A percentile compares a stretch with the other conserved stretches of the same genome.
Conservation (phyloP, 345 rosid species). For the Nephelium lappaceum region DNA sequence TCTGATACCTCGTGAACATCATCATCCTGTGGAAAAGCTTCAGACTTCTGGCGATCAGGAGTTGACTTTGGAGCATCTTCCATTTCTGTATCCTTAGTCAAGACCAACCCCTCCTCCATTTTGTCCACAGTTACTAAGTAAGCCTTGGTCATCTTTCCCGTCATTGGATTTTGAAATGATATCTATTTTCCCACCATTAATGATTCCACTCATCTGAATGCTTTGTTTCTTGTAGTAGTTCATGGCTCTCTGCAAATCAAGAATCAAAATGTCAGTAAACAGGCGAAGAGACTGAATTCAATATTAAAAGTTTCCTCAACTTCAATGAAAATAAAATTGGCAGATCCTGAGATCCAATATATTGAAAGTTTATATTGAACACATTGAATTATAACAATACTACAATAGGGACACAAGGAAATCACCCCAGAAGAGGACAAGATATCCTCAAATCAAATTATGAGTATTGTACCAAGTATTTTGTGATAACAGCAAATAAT, state of each 20-base stretch:
- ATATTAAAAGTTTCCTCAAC: not conserved
- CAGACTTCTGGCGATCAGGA: constrained; percentile 27
- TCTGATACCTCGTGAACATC: constrained; percentile 16
- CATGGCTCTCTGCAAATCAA: constrained; percentile 71
- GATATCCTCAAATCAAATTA: not conserved
- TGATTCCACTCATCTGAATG: constrained; percentile 41
- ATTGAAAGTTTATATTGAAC: not conserved
- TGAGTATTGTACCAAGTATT: not conserved
- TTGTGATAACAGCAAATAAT: not conserved
- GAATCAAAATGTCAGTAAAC: constrained; percentile 17
- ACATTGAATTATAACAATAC: not conserved
- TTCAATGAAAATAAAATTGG: not conserved
- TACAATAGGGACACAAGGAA: not conserved
- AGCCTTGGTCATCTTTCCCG: constrained; percentile 30
- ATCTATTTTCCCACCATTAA: constrained; percentile 31
- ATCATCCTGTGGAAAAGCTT: constrained; percentile 17
- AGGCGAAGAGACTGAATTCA: not conserved
- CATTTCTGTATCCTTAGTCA: constrained; percentile 32
- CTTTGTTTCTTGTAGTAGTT: constrained; percentile 76
- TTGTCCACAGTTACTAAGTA: constrained; percentile 18
- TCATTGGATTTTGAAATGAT: constrained; percentile 29
- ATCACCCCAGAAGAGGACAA: not conserved
- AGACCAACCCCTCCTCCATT: constrained; percentile 18
- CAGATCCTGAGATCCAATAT: not conserved
- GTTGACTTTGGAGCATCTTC: constrained; percentile 11